Conservation (phyloP, 805 yeast genomes). For the Nakazawaea molendinolei region DNA sequence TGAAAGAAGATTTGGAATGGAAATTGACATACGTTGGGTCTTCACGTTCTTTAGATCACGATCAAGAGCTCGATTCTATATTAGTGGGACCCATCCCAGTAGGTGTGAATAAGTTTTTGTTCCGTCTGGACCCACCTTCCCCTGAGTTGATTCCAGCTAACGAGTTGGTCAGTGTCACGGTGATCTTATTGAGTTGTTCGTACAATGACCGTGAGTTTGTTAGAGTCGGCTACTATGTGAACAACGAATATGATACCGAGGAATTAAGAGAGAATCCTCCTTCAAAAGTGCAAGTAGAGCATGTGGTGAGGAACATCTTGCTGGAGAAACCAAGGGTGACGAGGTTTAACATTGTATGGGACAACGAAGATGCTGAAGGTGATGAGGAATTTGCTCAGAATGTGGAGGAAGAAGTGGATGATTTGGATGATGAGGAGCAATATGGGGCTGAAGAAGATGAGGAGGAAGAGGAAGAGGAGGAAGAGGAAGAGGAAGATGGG, state of each 20-base stretch:
- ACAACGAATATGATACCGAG: conserved; percentile 92
- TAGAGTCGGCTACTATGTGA: conserved; percentile 94
- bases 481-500: conserved; percentile 38
- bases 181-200: conserved; percentile 85
- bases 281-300: conserved; percentile 85
- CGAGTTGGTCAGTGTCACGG: conserved; percentile 93
- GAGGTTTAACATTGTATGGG: conserved; percentile 96
- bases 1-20: conserved; percentile 94
- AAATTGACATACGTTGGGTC: conserved; percentile 95
- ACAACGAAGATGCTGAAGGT: conserved; percentile 48
- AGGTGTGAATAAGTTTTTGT: conserved; percentile 88
- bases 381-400: conserved; percentile 68
- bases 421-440: conserved; percentile 45
- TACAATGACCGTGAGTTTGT: conserved; percentile 93
- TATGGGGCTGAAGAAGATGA: conserved; percentile 56
- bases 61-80: conserved; percentile 92
- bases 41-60: conserved; percentile 89
- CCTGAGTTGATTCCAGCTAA: conserved; percentile 95
- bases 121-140: conserved; percentile 94
- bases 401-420: conserved; percentile 55
- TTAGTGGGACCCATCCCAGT: conserved; percentile 99
- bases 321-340: conserved; percentile 99
- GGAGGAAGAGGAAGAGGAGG: conserved; percentile 48
- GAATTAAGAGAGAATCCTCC: conserved; percentile 94
- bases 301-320: conserved; percentile 85